Evolutionary conservation across 208 protist species (phyloP).

Genomic region (Zelonia costaricensis): DNA sequence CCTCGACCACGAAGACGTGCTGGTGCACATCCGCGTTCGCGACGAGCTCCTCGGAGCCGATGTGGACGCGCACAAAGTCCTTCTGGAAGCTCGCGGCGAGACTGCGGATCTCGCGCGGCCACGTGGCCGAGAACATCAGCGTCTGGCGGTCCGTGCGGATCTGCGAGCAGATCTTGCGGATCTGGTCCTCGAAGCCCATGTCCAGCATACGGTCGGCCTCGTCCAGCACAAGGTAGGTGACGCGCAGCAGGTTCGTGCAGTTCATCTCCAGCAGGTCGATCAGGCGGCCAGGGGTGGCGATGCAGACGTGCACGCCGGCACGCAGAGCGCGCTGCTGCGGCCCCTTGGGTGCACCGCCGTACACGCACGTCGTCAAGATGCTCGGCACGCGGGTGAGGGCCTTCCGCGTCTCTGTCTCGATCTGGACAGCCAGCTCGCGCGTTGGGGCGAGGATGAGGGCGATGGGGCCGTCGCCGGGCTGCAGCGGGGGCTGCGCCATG

Average conservation of each 20-base stretch:
- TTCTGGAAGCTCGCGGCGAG: conserved; percentile 90
- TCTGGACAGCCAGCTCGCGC: conserved; percentile 92
- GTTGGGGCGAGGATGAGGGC: conserved; percentile 90
- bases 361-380: conserved; percentile 77
- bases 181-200: conserved; percentile 98
- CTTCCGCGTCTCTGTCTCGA: conserved; percentile 87
- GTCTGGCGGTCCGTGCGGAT: conserved; percentile 96
- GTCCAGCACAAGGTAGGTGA: conserved; percentile 98
- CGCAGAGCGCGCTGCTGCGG: conserved; percentile 75
- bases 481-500: conserved; percentile 82
- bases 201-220: conserved; percentile 99
- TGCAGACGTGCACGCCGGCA: conserved; percentile 80
- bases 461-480: conserved; percentile 89
- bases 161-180: conserved; percentile 94
- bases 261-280: conserved; percentile 94
- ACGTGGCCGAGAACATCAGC: conserved; percentile 98
- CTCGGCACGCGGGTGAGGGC: conserved; percentile 59
- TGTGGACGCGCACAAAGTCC: conserved; percentile 91
- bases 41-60: conserved; percentile 89
- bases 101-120: conserved; percentile 84
- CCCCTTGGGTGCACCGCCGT: conserved; percentile 81
- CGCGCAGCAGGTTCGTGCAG: conserved; percentile 95
- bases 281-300: conserved; percentile 97
- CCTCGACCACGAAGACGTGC: conserved; percentile 71
- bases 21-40: conserved; percentile 86